phyloP scores from a whole-genome alignment of 2,329 filamentous ascomycete genomes.

The Metarhizium anisopliae region DNA sequence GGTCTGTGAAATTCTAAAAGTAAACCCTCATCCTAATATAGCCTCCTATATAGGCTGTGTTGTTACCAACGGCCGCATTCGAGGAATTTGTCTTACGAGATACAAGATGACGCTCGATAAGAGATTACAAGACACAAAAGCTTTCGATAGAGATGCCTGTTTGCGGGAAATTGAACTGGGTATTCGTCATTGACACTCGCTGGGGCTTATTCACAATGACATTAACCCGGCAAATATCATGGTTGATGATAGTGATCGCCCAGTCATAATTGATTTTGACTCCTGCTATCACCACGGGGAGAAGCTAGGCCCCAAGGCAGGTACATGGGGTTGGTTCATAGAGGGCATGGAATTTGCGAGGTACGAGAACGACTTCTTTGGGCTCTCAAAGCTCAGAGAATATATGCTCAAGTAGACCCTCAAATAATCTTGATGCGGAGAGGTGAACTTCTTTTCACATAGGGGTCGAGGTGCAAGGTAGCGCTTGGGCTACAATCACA shows the following conservation, averaged over 20 bases:
- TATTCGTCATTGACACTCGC: conserved; percentile 23
- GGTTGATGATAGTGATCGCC: conserved; percentile 17
- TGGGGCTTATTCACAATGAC: conserved; percentile 26
- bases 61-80: conserved; percentile 7
- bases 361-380: not conserved
- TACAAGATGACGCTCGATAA: conserved; percentile 2
- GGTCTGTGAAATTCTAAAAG: conserved; percentile 9
- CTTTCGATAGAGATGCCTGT: conserved; percentile 2
- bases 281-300: conserved; percentile 12
- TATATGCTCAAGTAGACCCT: not conserved
- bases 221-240: conserved; percentile 26
- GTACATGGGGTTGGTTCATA: not conserved
- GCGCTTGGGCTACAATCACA: too few species aligned
- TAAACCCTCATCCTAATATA: conserved; percentile 12
- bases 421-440: not conserved
- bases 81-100: conserved; percentile 8
- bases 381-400: not conserved
- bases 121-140: not conserved
- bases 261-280: conserved; percentile 27
- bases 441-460: not conserved
- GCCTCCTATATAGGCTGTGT: conserved; percentile 11
- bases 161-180: conserved; percentile 12
- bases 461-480: too few species aligned
- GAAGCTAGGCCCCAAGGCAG: not conserved
- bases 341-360: not conserved